phyloP scores from a whole-genome alignment of 176 grass and related monocot species.

The Aegilops tauschii region DNA sequence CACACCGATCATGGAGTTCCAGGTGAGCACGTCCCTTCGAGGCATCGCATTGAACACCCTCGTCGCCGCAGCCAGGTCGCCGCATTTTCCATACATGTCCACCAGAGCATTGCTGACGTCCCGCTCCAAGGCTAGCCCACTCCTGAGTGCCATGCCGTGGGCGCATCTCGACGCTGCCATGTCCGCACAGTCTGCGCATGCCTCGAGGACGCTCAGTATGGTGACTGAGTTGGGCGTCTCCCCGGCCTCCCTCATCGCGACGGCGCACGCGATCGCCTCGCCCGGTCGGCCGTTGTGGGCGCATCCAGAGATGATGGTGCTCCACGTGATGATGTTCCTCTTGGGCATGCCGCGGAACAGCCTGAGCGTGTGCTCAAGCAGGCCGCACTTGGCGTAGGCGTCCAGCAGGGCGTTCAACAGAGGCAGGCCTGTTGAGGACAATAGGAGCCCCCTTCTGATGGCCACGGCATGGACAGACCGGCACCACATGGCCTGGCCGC shows the following conservation, averaged over 20 bases:
- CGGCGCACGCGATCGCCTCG: constrained; percentile 32
- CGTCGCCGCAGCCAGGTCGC: constrained; percentile 21
- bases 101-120: constrained; percentile 35
- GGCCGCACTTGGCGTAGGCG: constrained; percentile 54
- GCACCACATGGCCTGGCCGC: constrained; percentile 30
- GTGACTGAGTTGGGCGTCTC: constrained; percentile 41
- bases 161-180: constrained; percentile 37
- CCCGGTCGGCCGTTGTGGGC: constrained; percentile 17
- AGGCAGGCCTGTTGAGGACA: constrained; percentile 9
- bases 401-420: constrained; percentile 52
- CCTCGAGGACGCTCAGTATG: constrained; percentile 51
- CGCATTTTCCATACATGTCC: constrained; percentile 60
- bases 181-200: constrained; percentile 34
- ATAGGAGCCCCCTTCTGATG: constrained; percentile 22
- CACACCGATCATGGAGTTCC: constrained; percentile 65
- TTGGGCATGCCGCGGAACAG: constrained; percentile 33
- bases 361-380: constrained; percentile 18
- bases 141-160: constrained; percentile 41
- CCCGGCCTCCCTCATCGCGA: constrained; percentile 15
- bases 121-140: constrained; percentile 17
- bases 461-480: constrained; percentile 39
- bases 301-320: constrained; percentile 38
- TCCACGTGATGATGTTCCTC: constrained; percentile 53
- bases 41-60: constrained; percentile 48
- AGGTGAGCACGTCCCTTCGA: constrained; percentile 32